These are phyloP conservation scores for Diplocarpon mali DNA, from an alignment of 2,329 filamentous ascomycete genomes.

Conservation along the genomic window DNA sequence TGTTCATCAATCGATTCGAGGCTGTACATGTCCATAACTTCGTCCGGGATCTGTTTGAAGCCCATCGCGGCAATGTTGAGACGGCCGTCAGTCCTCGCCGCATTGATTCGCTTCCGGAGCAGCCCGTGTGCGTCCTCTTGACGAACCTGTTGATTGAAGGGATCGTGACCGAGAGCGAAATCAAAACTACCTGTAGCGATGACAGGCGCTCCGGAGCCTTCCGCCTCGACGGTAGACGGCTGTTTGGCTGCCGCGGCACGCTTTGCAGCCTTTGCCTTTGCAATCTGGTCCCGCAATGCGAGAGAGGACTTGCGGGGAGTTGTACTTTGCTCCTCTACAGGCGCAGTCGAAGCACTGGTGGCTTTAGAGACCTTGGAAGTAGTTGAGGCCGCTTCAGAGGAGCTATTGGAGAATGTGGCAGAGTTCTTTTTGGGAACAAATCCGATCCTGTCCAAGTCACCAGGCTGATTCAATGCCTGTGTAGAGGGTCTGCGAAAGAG, in stretches of 20 bases:
- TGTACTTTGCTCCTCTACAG: conserved; percentile 29
- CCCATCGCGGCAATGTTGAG: conserved; percentile 83
- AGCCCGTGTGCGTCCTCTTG: conserved; percentile 51
- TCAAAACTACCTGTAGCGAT: conserved; percentile 43
- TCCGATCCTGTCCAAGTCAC: conserved; percentile 18
- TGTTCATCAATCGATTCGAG: conserved; percentile 53
- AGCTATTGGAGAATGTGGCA: conserved; percentile 22
- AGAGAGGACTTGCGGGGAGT: conserved; percentile 59
- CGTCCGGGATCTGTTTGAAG: conserved; percentile 65
- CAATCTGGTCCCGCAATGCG: conserved; percentile 80
- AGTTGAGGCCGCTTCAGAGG: conserved; percentile 18
- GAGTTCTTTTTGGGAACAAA: conserved; percentile 19
- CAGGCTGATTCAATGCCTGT: conserved; percentile 29
- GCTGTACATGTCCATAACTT: conserved; percentile 87
- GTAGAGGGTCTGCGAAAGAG: conserved; percentile 45
- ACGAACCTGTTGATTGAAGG: conserved; percentile 57
- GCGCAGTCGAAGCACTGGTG: conserved; percentile 11
- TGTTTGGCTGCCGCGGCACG: conserved; percentile 38
- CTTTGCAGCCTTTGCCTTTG: conserved; percentile 78
- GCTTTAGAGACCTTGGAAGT: conserved; percentile 16
- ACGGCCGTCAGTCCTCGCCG: conserved; percentile 65
- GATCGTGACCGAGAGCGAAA: conserved; percentile 50
- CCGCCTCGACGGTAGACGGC: conserved; percentile 18
- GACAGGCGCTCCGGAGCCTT: conserved; percentile 29
- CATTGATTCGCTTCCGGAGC: conserved; percentile 59